These are phyloP conservation scores for Penicillium sp. DNA, from an alignment of 2,329 filamentous ascomycete species.

Conservation along the genomic window DNA sequence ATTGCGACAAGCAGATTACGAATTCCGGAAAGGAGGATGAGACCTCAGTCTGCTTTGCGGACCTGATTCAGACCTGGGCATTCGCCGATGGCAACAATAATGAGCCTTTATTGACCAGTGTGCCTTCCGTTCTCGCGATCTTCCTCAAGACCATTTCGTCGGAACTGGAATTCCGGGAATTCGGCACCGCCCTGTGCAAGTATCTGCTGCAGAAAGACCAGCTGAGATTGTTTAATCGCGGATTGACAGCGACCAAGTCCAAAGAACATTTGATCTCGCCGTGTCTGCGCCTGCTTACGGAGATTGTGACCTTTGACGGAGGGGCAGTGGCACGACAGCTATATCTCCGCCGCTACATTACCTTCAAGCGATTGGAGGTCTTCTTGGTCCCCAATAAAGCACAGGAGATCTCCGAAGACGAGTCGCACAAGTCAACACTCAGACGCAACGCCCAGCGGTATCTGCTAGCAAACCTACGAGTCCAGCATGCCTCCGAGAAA, in stretches of 20 bases:
- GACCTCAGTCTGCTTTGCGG: conserved; percentile 63
- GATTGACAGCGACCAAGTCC: conserved; percentile 71
- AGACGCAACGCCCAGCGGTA: conserved; percentile 80
- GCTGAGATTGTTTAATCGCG: conserved; percentile 72
- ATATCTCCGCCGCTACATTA: conserved; percentile 72
- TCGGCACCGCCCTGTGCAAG: conserved; percentile 74
- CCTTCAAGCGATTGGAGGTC: conserved; percentile 72
- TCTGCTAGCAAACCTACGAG: conserved; percentile 72
- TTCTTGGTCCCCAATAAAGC: conserved; percentile 69
- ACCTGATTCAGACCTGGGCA: conserved; percentile 84
- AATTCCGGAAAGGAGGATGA: conserved; percentile 49
- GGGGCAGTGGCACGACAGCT: conserved; percentile 73
- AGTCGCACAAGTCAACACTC: conserved; percentile 68
- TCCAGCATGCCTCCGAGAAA: conserved; percentile 72
- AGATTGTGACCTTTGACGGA: conserved; percentile 81
- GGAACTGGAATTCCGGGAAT: conserved; percentile 67
- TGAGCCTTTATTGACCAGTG: conserved; percentile 73
- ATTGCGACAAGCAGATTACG: conserved; percentile 53
- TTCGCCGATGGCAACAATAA: conserved; percentile 76
- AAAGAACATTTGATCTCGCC: conserved; percentile 89
- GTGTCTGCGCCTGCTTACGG: conserved; percentile 76
- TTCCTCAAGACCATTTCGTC: conserved; percentile 74
- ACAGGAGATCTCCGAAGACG: conserved; percentile 57
- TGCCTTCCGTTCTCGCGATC: conserved; percentile 75
- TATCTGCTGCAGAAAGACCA: conserved; percentile 77